phyloP scores from a whole-genome alignment of 441 rosid species.

The Erodium trifolium region DNA sequence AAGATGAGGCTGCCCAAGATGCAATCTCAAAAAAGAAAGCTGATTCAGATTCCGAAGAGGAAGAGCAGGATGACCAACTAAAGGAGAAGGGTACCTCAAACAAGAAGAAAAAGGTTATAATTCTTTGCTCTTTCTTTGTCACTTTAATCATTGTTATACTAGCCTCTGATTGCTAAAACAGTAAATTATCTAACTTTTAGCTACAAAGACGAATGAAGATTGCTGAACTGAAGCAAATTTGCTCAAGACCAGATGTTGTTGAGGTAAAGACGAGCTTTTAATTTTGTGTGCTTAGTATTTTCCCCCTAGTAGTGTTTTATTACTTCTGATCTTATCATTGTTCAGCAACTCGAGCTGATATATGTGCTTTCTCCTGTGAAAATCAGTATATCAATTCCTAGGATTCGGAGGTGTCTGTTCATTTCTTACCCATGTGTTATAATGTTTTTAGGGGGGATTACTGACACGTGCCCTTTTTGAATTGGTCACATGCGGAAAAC shows the following conservation, averaged over 20 bases:
- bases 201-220: constrained; percentile 90
- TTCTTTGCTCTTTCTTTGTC: not conserved
- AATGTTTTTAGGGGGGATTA: not conserved
- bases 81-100: constrained; percentile 84
- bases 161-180: not conserved
- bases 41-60: constrained; percentile 71
- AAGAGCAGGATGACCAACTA: constrained; percentile 49
- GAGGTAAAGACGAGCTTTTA: constrained; percentile 46
- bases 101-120: constrained; percentile 82
- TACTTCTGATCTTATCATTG: not conserved
- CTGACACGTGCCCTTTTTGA: no score
- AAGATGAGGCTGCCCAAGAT: constrained; percentile 56
- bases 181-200: constrained; percentile 30
- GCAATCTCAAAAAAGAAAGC: constrained; percentile 50
- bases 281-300: not conserved
- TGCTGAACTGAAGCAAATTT: constrained; percentile 86
- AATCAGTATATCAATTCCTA: not conserved
- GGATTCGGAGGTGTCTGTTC: not conserved
- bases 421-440: no score
- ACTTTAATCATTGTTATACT: not conserved
- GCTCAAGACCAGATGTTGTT: constrained; percentile 96
- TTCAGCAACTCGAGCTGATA: not conserved
- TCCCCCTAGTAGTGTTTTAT: not conserved
- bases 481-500: no score
- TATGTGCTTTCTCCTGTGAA: not conserved